phyloP scores from a whole-genome alignment of 495 filamentous ascomycete genomes.

The Xylaria acuta region DNA sequence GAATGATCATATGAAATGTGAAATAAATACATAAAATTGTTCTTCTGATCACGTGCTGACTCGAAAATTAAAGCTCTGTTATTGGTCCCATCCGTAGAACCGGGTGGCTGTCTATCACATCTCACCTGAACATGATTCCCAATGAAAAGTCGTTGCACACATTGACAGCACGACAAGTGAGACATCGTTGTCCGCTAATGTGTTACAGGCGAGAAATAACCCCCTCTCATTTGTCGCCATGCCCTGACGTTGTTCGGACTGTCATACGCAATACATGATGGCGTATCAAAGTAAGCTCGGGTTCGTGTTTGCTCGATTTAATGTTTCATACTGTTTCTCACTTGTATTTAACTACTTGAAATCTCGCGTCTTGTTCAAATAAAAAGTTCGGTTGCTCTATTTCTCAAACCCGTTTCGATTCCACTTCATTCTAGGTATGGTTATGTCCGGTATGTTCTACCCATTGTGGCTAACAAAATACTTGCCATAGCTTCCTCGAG shows the following conservation, averaged over 20 bases:
- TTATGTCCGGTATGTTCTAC: not conserved
- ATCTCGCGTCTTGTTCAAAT: not conserved
- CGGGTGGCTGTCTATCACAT: not conserved
- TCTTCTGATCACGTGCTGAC: not conserved
- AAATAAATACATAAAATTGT: not conserved
- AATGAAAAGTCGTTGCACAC: no score
- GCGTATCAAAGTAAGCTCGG: not conserved
- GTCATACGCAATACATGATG: not conserved
- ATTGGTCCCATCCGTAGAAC: not conserved
- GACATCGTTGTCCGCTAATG: not conserved
- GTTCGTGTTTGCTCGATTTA: not conserved
- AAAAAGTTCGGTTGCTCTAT: not conserved
- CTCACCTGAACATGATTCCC: not conserved
- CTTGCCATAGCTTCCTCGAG: not conserved
- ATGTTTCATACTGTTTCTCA: not conserved
- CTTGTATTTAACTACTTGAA: not conserved
- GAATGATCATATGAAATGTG: not conserved
- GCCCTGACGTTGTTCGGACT: not conserved
- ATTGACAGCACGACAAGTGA: not conserved
- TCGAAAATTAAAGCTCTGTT: not conserved
- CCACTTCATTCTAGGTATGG: not conserved
- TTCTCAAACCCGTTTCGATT: not conserved
- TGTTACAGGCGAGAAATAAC: not conserved
- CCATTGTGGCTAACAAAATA: not conserved
- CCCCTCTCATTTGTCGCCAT: not conserved